phyloP scores from a whole-genome alignment of 345 rosid genomes.

The Aquilaria yunnanensis region DNA sequence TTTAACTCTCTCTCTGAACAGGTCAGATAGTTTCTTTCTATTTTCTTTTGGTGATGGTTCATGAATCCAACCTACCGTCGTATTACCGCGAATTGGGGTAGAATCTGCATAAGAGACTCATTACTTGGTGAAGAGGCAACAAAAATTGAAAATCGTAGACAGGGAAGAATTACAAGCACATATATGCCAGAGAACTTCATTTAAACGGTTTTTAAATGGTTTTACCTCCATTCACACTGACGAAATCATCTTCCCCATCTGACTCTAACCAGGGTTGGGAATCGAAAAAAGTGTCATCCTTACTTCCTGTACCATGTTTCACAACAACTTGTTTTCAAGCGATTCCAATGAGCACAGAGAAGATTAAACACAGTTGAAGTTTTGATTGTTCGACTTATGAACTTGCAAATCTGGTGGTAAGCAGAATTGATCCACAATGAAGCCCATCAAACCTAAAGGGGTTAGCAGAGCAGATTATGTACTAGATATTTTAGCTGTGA shows the following conservation, averaged over 20 bases:
- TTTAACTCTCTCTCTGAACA: slow-evolving; percentile 52
- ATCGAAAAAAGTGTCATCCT: slow-evolving; percentile 72
- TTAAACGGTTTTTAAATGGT: background rate
- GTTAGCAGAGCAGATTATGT: too few species aligned
- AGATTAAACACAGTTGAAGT: too few species aligned
- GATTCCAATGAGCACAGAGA: background rate
- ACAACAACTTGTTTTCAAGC: background rate
- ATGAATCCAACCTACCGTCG: slow-evolving; percentile 27
- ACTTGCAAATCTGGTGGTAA: too few species aligned
- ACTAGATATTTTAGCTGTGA: too few species aligned
- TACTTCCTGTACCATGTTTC: slow-evolving; percentile 46
- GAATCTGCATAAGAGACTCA: slow-evolving; percentile 39
- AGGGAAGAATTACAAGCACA: background rate
- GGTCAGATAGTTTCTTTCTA: slow-evolving; percentile 76
- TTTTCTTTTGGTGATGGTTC: slow-evolving; percentile 39
- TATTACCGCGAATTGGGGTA: slow-evolving; percentile 72
- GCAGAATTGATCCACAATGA: too few species aligned
- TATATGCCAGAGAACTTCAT: background rate
- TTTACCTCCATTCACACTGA: slow-evolving; percentile 83
- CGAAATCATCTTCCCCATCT: slow-evolving; percentile 80
- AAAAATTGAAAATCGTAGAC: background rate
- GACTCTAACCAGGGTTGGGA: slow-evolving; percentile 68
- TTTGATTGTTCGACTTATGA: too few species aligned
- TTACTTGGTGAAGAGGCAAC: background rate
- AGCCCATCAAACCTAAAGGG: too few species aligned